Percentiles rank a stretch among this genome's conserved stretches.
phyloP scores from a whole-genome alignment of 2,329 filamentous ascomycete species.

The Ascomycota sp. region DNA sequence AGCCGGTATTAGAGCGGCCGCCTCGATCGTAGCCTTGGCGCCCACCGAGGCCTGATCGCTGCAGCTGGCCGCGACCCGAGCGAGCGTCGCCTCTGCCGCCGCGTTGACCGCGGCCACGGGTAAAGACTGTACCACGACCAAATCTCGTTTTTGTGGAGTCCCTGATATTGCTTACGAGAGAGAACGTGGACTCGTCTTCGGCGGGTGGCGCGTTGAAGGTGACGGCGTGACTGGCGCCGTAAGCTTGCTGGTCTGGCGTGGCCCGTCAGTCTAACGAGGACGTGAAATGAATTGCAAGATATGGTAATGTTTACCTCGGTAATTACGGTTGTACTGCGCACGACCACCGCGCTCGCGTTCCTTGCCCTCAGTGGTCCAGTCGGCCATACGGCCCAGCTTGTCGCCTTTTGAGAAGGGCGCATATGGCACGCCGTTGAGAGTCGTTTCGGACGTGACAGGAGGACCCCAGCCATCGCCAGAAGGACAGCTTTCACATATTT shows the following conservation, averaged over 20 bases:
- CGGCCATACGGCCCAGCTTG: conserved; percentile 95
- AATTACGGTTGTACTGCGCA: conserved; percentile 80
- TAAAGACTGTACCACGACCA: conserved; percentile 73
- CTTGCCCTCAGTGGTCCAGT: conserved; percentile 88
- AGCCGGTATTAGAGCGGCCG: conserved; percentile 41
- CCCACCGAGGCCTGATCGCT: conserved; percentile 50
- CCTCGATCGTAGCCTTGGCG: conserved; percentile 49
- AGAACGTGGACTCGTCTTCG: conserved; percentile 94
- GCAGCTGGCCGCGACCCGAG: conserved; percentile 39
- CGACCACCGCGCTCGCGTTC: conserved; percentile 58
- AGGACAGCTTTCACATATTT: conserved; percentile 49
- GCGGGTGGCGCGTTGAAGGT: conserved; percentile 77
- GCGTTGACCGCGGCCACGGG: conserved; percentile 62
- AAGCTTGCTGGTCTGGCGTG: conserved; percentile 70
- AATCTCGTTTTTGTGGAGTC: conserved; percentile 72
- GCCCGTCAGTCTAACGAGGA: neutral
- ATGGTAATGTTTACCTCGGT: conserved; percentile 42
- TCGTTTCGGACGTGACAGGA: conserved; percentile 59
- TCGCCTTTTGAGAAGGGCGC: conserved; percentile 97
- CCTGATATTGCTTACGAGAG: conserved; percentile 85
- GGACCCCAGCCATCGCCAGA: conserved; percentile 75
- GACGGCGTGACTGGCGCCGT: conserved; percentile 68
- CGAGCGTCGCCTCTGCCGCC: conserved; percentile 41
- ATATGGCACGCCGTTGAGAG: conserved; percentile 83
- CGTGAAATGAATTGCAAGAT: no score